Percentiles rank a stretch among this genome's conserved stretches.
Conservation (phyloP, 2,329 filamentous ascomycete species). For the Thielaviopsis euricoi region DNA sequence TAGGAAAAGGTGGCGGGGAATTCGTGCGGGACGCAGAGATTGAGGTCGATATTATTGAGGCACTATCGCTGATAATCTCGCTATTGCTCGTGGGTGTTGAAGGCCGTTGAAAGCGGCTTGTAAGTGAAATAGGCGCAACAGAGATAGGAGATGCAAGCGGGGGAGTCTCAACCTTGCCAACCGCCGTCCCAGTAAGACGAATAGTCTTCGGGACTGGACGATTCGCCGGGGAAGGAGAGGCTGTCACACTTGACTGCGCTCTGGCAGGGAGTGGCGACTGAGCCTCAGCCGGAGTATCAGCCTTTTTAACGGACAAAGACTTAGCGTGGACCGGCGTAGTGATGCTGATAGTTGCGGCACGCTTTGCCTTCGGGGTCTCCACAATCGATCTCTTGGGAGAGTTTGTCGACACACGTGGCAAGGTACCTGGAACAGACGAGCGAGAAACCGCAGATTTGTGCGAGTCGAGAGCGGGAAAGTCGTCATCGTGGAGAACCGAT, state of each 20-base stretch:
- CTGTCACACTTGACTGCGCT: not conserved
- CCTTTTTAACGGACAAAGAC: not conserved
- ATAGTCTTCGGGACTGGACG: constrained; percentile 5
- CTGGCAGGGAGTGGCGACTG: not conserved
- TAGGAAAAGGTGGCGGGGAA: constrained; percentile 42
- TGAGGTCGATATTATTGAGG: constrained; percentile 57
- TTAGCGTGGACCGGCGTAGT: constrained; percentile 1
- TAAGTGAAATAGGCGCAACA: not conserved
- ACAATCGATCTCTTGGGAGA: constrained; percentile 3
- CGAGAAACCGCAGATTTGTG: not conserved
- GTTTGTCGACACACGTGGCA: not conserved
- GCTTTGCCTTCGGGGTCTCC: constrained; percentile 6
- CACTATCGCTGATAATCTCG: constrained; percentile 60
- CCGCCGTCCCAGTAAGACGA: constrained; percentile 2
- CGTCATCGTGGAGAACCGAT: constrained; percentile 36
- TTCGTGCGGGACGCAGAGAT: constrained; percentile 51
- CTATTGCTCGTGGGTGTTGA: constrained; percentile 47
- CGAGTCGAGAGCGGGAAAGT: constrained; percentile 31
- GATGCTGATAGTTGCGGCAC: not conserved
- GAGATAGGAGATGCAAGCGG: constrained; percentile 26
- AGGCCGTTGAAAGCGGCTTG: constrained; percentile 33
- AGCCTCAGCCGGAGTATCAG: not conserved
- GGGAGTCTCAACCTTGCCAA: constrained; percentile 15
- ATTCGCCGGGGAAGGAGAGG: constrained; percentile 2
- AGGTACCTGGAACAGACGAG: not conserved